Conservation (phyloP, 352 stramenopile genomes). For the Phytopythium delawarense region DNA sequence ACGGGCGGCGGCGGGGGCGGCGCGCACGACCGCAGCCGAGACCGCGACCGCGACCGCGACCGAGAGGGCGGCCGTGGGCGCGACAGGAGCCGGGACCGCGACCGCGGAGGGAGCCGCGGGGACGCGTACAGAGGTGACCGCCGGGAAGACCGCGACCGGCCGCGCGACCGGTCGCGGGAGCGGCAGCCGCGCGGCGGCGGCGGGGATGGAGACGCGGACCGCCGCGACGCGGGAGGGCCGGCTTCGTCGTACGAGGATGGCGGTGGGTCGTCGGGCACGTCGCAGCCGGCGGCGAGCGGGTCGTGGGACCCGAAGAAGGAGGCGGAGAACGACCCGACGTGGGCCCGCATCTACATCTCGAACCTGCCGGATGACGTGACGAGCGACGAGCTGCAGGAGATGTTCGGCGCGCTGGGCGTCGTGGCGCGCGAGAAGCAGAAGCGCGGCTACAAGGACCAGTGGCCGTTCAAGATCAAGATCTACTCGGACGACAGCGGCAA, state of each 20-base stretch:
- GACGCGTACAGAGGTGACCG: slow-evolving; percentile 31
- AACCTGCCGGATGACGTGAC: slow-evolving; percentile 76
- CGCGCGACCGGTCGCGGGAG: slow-evolving; percentile 30
- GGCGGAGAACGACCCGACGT: slow-evolving; percentile 73
- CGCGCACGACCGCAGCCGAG: not conserved
- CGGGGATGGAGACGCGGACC: not conserved
- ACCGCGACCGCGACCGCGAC: not conserved
- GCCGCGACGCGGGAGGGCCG: slow-evolving; percentile 6
- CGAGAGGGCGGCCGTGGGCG: slow-evolving; percentile 12
- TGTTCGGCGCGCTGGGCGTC: slow-evolving; percentile 80
- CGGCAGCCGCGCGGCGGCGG: slow-evolving; percentile 5
- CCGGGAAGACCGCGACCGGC: slow-evolving; percentile 16
- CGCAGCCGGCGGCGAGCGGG: slow-evolving; percentile 34
- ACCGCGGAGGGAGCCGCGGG: slow-evolving; percentile 17
- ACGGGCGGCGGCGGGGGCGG: not conserved
- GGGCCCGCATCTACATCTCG: slow-evolving; percentile 86
- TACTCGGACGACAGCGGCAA: slow-evolving; percentile 73
- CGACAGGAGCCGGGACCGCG: slow-evolving; percentile 11
- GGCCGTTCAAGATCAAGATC: slow-evolving; percentile 90
- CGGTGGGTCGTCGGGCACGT: slow-evolving; percentile 11
- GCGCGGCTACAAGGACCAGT: slow-evolving; percentile 85
- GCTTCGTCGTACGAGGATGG: slow-evolving; percentile 8
- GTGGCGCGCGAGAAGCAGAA: slow-evolving; percentile 86
- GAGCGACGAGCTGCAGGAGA: slow-evolving; percentile 77
- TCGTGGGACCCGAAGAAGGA: slow-evolving; percentile 75